Evolutionary conservation across 192 early-diverging fungal genomes (phyloP).

Genomic region (Entomortierella beljakovae): DNA sequence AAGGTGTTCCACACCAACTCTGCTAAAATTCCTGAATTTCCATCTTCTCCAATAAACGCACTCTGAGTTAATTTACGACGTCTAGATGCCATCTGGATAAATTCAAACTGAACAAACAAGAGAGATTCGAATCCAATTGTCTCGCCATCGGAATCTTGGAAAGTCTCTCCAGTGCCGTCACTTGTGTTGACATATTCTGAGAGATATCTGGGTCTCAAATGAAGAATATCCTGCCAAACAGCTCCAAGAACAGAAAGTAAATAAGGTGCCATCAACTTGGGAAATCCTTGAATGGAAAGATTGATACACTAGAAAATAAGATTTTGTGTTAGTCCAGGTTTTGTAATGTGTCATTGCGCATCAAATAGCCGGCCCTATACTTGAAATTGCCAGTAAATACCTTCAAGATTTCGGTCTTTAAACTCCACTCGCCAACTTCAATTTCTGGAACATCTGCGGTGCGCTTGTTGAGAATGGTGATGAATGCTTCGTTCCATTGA

Average conservation of each 20-base stretch:
- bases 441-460: constrained; percentile 54
- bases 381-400: constrained; percentile 54
- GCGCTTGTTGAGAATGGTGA: constrained; percentile 70
- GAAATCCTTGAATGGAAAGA: constrained; percentile 68
- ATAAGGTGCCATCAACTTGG: constrained; percentile 68
- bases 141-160: constrained; percentile 80
- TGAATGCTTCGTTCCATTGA: constrained; percentile 82
- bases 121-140: constrained; percentile 72
- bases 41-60: constrained; percentile 62
- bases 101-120: constrained; percentile 77
- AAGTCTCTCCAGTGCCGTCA: constrained; percentile 55
- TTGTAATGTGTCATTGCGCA: too few species aligned
- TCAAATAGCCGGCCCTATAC: background rate
- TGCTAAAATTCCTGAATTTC: constrained; percentile 61
- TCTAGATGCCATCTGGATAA: constrained; percentile 66
- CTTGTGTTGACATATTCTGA: constrained; percentile 49
- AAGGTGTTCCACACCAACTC: constrained; percentile 70
- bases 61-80: constrained; percentile 64
- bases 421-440: constrained; percentile 67
- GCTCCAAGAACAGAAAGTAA: constrained; percentile 67
- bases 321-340: too few species aligned
- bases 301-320: constrained; percentile 67
- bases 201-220: constrained; percentile 67
- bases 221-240: constrained; percentile 78
- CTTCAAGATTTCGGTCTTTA: constrained; percentile 82